Evolutionary conservation across 768 basidiomycete species (phyloP).

Genomic region (Rhizopogon vesiculosus): DNA sequence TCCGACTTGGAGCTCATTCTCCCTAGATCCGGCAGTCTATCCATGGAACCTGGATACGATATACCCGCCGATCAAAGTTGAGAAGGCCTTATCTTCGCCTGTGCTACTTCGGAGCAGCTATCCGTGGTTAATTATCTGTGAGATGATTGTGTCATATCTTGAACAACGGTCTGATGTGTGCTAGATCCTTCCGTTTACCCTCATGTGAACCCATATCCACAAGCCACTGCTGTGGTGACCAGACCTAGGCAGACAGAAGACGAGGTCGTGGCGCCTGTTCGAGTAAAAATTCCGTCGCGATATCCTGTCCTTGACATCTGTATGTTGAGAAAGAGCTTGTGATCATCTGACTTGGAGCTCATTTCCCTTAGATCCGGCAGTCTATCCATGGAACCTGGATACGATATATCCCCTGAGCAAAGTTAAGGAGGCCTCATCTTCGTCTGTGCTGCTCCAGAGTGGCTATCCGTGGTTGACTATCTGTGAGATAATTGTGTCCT

Average conservation of each 20-base stretch:
- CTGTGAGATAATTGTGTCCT: conserved; percentile 22
- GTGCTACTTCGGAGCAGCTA: conserved; percentile 18
- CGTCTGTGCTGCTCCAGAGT: conserved; percentile 8
- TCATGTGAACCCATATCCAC: conserved; percentile 13
- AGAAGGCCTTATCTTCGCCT: conserved; percentile 2
- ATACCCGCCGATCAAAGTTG: conserved; percentile 15
- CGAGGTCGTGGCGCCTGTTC: background rate
- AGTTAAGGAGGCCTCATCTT: background rate
- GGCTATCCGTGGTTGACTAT: conserved; percentile 33
- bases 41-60: conserved; percentile 20
- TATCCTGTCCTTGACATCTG: conserved; percentile 31
- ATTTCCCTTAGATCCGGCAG: conserved; percentile 11
- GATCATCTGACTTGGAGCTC: background rate
- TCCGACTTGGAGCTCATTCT: background rate
- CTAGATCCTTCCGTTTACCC: conserved; percentile 22
- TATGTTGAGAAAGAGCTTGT: conserved; percentile 12
- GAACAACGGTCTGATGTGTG: conserved; percentile 1
- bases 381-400: conserved; percentile 24
- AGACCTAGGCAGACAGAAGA: conserved; percentile 1
- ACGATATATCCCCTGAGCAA: conserved; percentile 16
- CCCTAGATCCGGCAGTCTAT: conserved; percentile 18
- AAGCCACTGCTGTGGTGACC: background rate
- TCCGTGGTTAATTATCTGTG: conserved; percentile 35
- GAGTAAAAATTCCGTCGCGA: conserved; percentile 8
- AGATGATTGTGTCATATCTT: conserved; percentile 4